Evolutionary conservation across 768 basidiomycete species (phyloP).

Genomic region (Naganishia vaughanmartiniae): DNA sequence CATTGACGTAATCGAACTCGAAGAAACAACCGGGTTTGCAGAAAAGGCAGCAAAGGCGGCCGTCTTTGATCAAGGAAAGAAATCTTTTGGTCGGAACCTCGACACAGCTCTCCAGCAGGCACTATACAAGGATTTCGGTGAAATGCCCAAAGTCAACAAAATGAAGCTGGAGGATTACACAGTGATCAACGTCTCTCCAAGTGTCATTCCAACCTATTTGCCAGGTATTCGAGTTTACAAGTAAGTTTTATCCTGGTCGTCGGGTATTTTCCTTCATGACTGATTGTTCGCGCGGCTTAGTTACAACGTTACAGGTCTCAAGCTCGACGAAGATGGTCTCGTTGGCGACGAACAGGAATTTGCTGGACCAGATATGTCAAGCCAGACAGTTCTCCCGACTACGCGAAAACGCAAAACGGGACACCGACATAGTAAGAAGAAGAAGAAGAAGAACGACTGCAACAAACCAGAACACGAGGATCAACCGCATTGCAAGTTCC

Average conservation of each 20-base stretch:
- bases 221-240: constrained; percentile 76
- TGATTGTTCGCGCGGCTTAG: constrained; percentile 32
- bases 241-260: constrained; percentile 50
- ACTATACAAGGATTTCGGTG: constrained; percentile 65
- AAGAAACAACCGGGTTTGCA: constrained; percentile 33
- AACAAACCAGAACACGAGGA: constrained; percentile 46
- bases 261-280: not conserved
- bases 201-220: constrained; percentile 82
- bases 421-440: constrained; percentile 36
- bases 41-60: constrained; percentile 5
- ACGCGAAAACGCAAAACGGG: constrained; percentile 20
- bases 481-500: constrained; percentile 50
- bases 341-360: constrained; percentile 44
- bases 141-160: constrained; percentile 57
- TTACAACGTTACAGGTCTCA: constrained; percentile 63
- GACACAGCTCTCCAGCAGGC: constrained; percentile 55
- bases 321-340: constrained; percentile 30
- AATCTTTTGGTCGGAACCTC: constrained; percentile 42
- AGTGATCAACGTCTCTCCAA: constrained; percentile 74
- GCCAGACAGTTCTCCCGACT: not conserved
- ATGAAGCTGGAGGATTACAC: constrained; percentile 66
- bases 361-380: not conserved
- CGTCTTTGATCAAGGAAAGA: constrained; percentile 3
- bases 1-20: constrained; percentile 51
- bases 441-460: constrained; percentile 56